Evolutionary conservation across 1,284 basidiomycete genomes (phyloP).

Genomic region (Ustilago vetiveriae): DNA sequence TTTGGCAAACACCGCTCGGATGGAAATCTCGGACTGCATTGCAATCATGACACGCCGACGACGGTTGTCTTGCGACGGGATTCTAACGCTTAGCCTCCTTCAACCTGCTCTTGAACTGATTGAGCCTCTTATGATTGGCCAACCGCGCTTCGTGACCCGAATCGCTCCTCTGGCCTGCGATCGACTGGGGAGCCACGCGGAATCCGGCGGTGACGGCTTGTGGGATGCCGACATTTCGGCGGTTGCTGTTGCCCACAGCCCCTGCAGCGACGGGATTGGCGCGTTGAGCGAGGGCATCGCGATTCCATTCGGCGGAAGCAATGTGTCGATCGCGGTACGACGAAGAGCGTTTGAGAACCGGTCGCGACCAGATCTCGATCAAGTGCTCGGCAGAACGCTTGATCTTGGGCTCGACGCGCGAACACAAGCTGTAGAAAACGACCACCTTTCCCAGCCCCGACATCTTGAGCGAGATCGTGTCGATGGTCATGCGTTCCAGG

Average conservation of each 20-base stretch:
- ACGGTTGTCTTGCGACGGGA: no score
- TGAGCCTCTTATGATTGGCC: slow-evolving; percentile 56
- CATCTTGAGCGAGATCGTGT: slow-evolving; percentile 89
- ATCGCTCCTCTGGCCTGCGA: slow-evolving; percentile 46
- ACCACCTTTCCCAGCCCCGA: slow-evolving; percentile 89
- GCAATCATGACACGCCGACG: no score
- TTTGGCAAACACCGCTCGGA: no score
- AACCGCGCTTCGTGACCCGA: slow-evolving; percentile 50
- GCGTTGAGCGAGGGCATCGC: slow-evolving; percentile 44
- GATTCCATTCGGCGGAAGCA: slow-evolving; percentile 54
- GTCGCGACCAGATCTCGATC: slow-evolving; percentile 70
- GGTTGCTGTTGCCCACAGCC: slow-evolving; percentile 17
- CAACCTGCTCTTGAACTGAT: slow-evolving; percentile 57
- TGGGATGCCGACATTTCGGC: slow-evolving; percentile 57
- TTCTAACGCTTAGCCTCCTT: slow-evolving; percentile 58
- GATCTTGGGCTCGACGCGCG: slow-evolving; percentile 82
- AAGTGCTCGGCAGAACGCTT: slow-evolving; percentile 83
- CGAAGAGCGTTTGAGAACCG: slow-evolving; percentile 61
- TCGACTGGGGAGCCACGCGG: slow-evolving; percentile 50
- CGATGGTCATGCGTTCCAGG: slow-evolving; percentile 83
- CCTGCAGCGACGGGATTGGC: background rate
- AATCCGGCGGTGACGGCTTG: slow-evolving; percentile 57
- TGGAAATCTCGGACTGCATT: no score
- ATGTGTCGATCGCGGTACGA: slow-evolving; percentile 64
- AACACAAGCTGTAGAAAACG: slow-evolving; percentile 92